These are phyloP conservation scores for Populus nigra DNA, from an alignment of 345 rosid species.

Conservation along the genomic window DNA sequence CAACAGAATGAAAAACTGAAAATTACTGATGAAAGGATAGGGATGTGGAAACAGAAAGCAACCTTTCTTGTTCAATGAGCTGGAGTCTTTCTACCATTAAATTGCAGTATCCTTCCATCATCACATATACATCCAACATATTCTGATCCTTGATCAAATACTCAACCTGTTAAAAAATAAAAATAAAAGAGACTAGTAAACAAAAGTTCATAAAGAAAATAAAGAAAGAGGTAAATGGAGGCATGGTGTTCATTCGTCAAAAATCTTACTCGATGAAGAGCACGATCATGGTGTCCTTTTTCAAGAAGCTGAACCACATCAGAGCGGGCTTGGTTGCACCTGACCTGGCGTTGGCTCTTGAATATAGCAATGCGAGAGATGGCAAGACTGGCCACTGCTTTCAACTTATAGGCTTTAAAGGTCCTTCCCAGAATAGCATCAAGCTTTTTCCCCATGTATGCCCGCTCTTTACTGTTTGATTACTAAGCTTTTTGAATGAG, in stretches of 20 bases:
- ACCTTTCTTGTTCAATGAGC: conserved; percentile 64
- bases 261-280: conserved; percentile 61
- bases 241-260: neutral
- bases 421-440: conserved; percentile 67
- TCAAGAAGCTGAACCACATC: conserved; percentile 80
- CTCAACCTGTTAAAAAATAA: conserved; percentile 43
- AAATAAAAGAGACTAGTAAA: neutral
- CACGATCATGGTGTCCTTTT: conserved; percentile 62
- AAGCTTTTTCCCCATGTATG: conserved; percentile 74
- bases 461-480: too few species aligned
- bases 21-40: too few species aligned
- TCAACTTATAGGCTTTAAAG: conserved; percentile 68
- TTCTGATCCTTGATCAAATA: conserved; percentile 67
- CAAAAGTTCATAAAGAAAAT: neutral
- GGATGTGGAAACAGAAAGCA: neutral
- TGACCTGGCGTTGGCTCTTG: conserved; percentile 66
- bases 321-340: conserved; percentile 55
- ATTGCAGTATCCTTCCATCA: conserved; percentile 65
- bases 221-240: neutral
- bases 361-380: conserved; percentile 63
- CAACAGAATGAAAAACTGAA: neutral
- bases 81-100: conserved; percentile 60
- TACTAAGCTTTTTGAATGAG: neutral
- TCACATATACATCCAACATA: conserved; percentile 58
- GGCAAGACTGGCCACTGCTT: conserved; percentile 56